Conservation (phyloP, 257 asterid species). For the Perilla frutescens region DNA sequence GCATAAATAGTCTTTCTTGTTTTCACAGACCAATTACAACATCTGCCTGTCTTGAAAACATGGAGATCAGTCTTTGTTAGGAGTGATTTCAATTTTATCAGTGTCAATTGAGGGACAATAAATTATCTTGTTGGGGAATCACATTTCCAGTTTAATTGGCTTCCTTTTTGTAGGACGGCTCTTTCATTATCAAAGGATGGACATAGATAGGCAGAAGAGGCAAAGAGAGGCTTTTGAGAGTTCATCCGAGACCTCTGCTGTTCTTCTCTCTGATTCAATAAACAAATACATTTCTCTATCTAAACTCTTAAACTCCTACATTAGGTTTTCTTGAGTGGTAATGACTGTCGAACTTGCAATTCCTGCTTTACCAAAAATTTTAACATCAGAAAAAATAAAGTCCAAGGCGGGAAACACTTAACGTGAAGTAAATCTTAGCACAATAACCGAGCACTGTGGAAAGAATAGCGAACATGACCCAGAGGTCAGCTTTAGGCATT, state of each 20-base stretch:
- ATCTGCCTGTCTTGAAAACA: no score
- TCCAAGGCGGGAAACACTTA: conserved; percentile 43
- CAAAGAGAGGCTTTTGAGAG: no score
- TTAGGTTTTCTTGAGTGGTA: conserved; percentile 11
- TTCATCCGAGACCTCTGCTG: no score
- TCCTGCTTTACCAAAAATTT: conserved; percentile 18
- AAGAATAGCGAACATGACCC: conserved; percentile 93
- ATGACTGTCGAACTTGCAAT: conserved; percentile 5
- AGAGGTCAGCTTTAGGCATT: conserved; percentile 94
- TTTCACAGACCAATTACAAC: no score
- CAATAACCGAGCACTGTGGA: conserved; percentile 96
- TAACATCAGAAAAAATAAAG: conserved; percentile 18
- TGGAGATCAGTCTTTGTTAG: background rate
- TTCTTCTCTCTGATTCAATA: background rate
- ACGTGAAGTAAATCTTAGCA: conserved; percentile 99
- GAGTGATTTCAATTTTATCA: background rate
- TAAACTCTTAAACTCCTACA: background rate
- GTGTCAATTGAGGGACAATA: background rate
- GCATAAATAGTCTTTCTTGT: no score
- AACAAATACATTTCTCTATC: background rate
- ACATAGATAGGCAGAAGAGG: no score
- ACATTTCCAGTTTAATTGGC: background rate
- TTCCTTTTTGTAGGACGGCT: no score
- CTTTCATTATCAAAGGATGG: no score
- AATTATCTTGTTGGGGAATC: background rate